A percentile compares a stretch with the other conserved stretches of the same genome.
phyloP scores from a whole-genome alignment of 1,284 basidiomycete genomes.

The Puccinia novopanici region DNA sequence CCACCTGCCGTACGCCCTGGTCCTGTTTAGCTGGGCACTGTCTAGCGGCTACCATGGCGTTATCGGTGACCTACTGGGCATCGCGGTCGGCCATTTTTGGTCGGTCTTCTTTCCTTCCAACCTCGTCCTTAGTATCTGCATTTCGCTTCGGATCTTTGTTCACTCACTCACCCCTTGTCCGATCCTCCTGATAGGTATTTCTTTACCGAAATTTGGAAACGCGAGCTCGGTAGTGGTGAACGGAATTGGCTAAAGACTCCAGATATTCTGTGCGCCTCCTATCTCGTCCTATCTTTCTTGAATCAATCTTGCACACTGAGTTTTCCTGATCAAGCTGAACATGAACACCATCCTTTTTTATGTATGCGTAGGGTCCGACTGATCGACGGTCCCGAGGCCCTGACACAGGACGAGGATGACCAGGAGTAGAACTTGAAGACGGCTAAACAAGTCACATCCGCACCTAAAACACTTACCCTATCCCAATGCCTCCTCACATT shows the following conservation, averaged over 20 bases:
- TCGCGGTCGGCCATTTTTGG: slow-evolving; percentile 83
- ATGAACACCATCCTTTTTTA: not conserved
- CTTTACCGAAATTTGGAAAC: slow-evolving; percentile 87
- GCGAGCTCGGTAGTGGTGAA: slow-evolving; percentile 80
- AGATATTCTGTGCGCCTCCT: slow-evolving; percentile 69
- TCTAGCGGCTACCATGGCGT: slow-evolving; percentile 64
- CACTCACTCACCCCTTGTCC: too few relatives aligned
- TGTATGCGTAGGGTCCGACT: slow-evolving; percentile 31
- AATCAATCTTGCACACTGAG: not conserved
- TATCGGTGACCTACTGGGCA: slow-evolving; percentile 65
- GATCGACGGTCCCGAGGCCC: slow-evolving; percentile 47
- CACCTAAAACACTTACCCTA: not conserved
- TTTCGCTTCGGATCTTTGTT: not conserved
- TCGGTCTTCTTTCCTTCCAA: slow-evolving; percentile 19
- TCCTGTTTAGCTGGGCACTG: slow-evolving; percentile 82
- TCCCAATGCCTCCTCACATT: not conserved
- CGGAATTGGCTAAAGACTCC: slow-evolving; percentile 78
- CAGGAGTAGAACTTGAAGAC: not conserved
- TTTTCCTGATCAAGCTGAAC: not conserved
- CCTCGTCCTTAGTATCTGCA: not conserved
- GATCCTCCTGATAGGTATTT: slow-evolving; percentile 72
- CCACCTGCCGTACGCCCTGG: slow-evolving; percentile 86
- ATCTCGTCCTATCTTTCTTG: not conserved
- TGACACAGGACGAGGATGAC: slow-evolving; percentile 37
- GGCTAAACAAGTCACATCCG: not conserved